A percentile compares a stretch with the other conserved stretches of the same genome.
Conservation (phyloP, 257 asterid species). For the Penstemon newberryi region DNA sequence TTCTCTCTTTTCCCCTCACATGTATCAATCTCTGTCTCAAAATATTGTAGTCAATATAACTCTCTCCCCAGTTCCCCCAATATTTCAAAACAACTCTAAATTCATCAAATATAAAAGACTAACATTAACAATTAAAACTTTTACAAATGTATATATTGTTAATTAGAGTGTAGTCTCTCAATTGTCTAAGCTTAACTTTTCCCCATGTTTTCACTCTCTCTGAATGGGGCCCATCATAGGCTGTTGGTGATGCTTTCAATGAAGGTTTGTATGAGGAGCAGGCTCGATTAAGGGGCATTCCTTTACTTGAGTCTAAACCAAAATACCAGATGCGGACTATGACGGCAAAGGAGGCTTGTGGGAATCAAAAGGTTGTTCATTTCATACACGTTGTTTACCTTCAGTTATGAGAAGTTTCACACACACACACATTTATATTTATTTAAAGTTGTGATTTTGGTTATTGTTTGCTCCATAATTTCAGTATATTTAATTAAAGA, state of each 20-base stretch:
- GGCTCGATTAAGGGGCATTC: conserved; percentile 86
- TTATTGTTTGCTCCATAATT: no score
- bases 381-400: conserved; percentile 4
- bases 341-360: conserved; percentile 91
- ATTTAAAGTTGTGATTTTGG: background rate
- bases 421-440: background rate
- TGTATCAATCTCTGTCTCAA: background rate
- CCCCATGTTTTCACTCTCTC: conserved; percentile 15
- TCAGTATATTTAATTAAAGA: no score
- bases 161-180: background rate
- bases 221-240: conserved; percentile 45
- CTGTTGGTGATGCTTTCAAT: conserved; percentile 98
- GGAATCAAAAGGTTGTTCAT: conserved; percentile 72
- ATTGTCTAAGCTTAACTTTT: conserved; percentile 19
- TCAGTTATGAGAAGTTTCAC: conserved; percentile 10
- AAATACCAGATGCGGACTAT: conserved; percentile 93
- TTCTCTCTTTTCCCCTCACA: no score
- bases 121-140: background rate
- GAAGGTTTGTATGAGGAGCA: conserved; percentile 98
- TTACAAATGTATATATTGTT: background rate
- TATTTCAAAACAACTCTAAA: background rate
- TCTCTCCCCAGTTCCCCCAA: background rate
- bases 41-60: background rate
- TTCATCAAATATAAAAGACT: background rate
- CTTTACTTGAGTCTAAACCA: conserved; percentile 93